A percentile compares a stretch with the other conserved stretches of the same genome.
Evolutionary conservation across 805 yeast genomes (phyloP).

Genomic region (Candida oleophila): DNA sequence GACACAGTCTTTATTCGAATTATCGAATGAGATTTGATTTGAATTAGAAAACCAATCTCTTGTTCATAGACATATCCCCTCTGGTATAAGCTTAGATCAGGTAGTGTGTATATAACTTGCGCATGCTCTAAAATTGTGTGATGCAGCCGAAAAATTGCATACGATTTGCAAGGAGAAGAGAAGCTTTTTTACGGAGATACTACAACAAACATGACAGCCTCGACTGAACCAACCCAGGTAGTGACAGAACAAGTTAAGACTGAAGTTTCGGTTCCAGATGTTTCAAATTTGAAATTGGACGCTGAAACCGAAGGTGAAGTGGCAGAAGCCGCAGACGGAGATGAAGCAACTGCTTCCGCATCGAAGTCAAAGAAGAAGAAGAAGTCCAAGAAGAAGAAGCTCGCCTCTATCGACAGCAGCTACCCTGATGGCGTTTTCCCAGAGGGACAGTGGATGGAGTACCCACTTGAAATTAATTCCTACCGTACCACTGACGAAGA

Average conservation of each 20-base stretch:
- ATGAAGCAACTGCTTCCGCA: constrained; percentile 10
- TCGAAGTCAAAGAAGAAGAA: constrained; percentile 38
- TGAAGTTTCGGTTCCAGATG: constrained; percentile 10
- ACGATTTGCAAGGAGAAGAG: not conserved
- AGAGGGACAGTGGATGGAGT: constrained; percentile 84
- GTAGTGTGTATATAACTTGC: not conserved
- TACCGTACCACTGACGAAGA: constrained; percentile 86
- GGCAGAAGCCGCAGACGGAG: constrained; percentile 53
- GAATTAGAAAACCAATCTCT: too few relatives aligned
- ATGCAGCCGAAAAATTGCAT: not conserved
- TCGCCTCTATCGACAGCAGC: constrained; percentile 61
- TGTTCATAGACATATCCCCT: too few relatives aligned
- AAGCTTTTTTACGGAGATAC: not conserved
- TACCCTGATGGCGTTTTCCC: constrained; percentile 78
- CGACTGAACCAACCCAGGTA: constrained; percentile 9
- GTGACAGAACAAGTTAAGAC: constrained; percentile 11
- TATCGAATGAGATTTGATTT: too few relatives aligned
- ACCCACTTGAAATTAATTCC: constrained; percentile 61
- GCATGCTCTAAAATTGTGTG: not conserved
- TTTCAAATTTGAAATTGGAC: constrained; percentile 6
- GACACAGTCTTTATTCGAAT: too few relatives aligned
- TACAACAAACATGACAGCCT: not conserved
- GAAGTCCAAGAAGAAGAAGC: constrained; percentile 51
- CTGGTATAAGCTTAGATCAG: too few relatives aligned
- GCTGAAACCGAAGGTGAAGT: constrained; percentile 9